A percentile compares a stretch with the other conserved stretches of the same genome.
These are phyloP conservation scores for Aureobasidium musti DNA, from an alignment of 2,329 filamentous ascomycete species.

Conservation along the genomic window DNA sequence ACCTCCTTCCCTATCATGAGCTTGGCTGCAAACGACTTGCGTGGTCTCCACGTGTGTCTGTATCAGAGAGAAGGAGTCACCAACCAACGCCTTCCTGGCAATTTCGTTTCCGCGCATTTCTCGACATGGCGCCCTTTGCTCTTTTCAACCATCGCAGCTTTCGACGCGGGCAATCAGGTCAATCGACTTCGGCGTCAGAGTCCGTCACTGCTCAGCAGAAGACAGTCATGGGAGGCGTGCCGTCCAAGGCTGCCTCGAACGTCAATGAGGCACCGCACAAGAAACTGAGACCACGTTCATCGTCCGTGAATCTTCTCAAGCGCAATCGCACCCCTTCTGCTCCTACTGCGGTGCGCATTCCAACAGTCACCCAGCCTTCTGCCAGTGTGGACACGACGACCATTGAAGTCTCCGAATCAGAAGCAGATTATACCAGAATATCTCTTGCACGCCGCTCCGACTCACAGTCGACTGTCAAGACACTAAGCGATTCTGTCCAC, in stretches of 20 bases:
- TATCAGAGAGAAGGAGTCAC: conserved; percentile 20
- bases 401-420: conserved; percentile 1
- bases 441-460: conserved; percentile 7
- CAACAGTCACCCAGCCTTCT: not conserved
- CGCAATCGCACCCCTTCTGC: conserved; percentile 14
- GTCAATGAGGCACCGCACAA: conserved; percentile 21
- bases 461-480: conserved; percentile 12
- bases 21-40: conserved; percentile 22
- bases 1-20: conserved; percentile 24
- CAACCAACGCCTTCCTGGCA: conserved; percentile 12
- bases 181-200: not conserved
- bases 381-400: not conserved
- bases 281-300: conserved; percentile 20
- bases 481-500: conserved; percentile 17
- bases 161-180: conserved; percentile 8
- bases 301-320: conserved; percentile 22
- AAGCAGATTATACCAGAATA: conserved; percentile 12
- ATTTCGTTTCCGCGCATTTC: not conserved
- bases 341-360: not conserved
- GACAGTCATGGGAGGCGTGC: conserved; percentile 21
- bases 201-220: conserved; percentile 6
- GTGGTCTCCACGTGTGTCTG: conserved; percentile 20
- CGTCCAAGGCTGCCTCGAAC: conserved; percentile 11
- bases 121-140: conserved; percentile 22
- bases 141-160: conserved; percentile 25